Percentiles rank a stretch among this genome's conserved stretches.
Conservation (phyloP, 2,329 filamentous ascomycete genomes). For the Epichloe baconii region DNA sequence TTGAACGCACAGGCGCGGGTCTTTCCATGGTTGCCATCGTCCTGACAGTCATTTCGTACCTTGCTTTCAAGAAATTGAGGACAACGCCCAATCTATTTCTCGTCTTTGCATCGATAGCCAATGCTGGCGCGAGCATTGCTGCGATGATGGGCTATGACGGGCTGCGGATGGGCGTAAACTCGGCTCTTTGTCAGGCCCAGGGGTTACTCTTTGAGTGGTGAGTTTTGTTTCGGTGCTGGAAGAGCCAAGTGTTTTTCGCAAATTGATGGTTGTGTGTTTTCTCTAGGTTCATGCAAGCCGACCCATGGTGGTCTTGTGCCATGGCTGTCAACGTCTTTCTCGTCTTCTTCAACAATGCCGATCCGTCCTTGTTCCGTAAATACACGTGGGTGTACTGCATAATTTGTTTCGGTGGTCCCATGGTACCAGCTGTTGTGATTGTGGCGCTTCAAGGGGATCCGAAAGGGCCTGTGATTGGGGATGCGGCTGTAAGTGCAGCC, state of each 20-base stretch:
- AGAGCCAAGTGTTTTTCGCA: too few species aligned
- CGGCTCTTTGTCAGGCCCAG: conserved; percentile 47
- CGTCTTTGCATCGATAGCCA: conserved; percentile 23
- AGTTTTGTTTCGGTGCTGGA: conserved; percentile 15
- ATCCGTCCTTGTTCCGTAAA: conserved; percentile 50
- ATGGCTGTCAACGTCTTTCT: conserved; percentile 76
- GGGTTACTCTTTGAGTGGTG: conserved; percentile 55
- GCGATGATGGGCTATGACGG: conserved; percentile 60
- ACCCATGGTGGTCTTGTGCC: conserved; percentile 64
- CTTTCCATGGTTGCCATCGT: conserved; percentile 39
- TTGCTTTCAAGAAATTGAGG: conserved; percentile 35
- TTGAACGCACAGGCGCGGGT: conserved; percentile 40
- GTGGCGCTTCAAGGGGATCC: conserved; percentile 38
- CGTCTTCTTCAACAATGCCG: conserved; percentile 44
- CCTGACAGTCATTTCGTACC: conserved; percentile 35
- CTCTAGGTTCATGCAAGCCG: conserved; percentile 60
- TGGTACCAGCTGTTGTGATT: conserved; percentile 51
- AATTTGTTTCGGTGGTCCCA: conserved; percentile 57
- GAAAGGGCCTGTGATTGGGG: conserved; percentile 34
- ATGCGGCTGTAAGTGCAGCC: conserved; percentile 35
- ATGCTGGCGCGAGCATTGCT: conserved; percentile 43
- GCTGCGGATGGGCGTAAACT: conserved; percentile 38
- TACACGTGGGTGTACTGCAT: conserved; percentile 58
- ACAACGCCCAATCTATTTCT: conserved; percentile 43
- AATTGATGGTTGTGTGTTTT: neutral